Evolutionary conservation across 1,284 basidiomycete species (phyloP), one percentile per base, ranked within the genome.

Genomic region (Cerrena zonata): DNA sequence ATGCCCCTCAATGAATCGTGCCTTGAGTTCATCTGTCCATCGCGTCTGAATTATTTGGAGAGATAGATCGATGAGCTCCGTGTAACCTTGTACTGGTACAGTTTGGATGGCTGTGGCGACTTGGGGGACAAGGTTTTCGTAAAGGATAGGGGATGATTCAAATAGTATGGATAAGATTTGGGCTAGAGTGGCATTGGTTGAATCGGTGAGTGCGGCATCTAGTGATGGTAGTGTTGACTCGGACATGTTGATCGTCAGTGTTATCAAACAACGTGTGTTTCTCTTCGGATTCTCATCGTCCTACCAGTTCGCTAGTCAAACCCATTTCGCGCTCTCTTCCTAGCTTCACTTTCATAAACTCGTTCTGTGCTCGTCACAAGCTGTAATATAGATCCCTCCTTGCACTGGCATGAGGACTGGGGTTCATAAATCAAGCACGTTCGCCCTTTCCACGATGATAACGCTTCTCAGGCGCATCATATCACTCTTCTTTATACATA

Each of bases 1-100:
- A 69, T 95, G 93, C 1, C 84, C 90, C 1, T 75, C 77, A 53
- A 94, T 75, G 63, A 96, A 94, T 49, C 71, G 68, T 0, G 84
- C 84, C 62, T 82, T 82, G 11, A 79, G 71, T 11, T 70, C 66
- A 42, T 69, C 59, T 38, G 74, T 69, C 89, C 90, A 93, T 30
- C 19, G 13, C 23, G 57, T 61, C 5, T 60, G 58, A 24, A 90
- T 78, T 47, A 78, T 69, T 2, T 51, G 55, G 49, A 84, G 68
- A 2, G 86, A 78, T 7, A 70, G 59, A 60, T 86, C 78, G 58
- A 94, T 76, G 51, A 94, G 69, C 11, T 74, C 67, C 13, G 67
- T 48, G 65, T 90, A 90, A 4, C 79, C 53, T 25, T 57, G 39
- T 40, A 61, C 45, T 12, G 66, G 58, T 10, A 58, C 23, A 27